Evolutionary conservation across 169 alveolate genomes (phyloP).

Genomic region (Eimeria sp.): DNA sequence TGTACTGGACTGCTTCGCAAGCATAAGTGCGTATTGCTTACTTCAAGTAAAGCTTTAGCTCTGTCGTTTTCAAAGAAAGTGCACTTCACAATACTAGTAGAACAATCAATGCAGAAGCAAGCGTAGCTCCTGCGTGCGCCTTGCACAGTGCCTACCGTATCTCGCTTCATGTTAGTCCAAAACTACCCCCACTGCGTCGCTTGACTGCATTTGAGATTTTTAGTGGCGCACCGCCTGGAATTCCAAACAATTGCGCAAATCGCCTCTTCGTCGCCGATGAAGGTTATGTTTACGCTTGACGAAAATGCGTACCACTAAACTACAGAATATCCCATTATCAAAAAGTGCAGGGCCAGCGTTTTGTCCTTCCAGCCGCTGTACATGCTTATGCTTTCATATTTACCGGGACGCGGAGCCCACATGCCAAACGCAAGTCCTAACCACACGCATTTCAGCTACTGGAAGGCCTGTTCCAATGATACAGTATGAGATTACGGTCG

Average conservation of each 20-base stretch:
- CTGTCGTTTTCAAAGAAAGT: not conserved
- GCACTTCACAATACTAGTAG: not conserved
- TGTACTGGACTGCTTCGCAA: not conserved
- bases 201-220: not conserved
- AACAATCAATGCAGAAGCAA: not conserved
- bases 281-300: not conserved
- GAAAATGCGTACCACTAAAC: not conserved
- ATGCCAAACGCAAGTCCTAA: not conserved
- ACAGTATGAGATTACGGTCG: not conserved
- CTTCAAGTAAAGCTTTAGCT: not conserved
- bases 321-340: not conserved
- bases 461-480: not conserved
- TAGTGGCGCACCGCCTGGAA: not conserved
- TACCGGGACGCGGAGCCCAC: not conserved
- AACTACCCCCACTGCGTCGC: not conserved
- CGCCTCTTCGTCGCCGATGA: not conserved
- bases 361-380: not conserved
- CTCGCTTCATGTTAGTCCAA: not conserved
- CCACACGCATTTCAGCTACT: not conserved
- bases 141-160: not conserved
- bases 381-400: not conserved
- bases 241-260: not conserved
- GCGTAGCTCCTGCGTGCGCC: not conserved
- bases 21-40: not conserved
- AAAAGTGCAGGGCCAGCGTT: not conserved